Percentiles rank a stretch among this genome's conserved stretches.
Conservation (phyloP, 192 early-diverging fungal species). For the Piromyces finnis region DNA sequence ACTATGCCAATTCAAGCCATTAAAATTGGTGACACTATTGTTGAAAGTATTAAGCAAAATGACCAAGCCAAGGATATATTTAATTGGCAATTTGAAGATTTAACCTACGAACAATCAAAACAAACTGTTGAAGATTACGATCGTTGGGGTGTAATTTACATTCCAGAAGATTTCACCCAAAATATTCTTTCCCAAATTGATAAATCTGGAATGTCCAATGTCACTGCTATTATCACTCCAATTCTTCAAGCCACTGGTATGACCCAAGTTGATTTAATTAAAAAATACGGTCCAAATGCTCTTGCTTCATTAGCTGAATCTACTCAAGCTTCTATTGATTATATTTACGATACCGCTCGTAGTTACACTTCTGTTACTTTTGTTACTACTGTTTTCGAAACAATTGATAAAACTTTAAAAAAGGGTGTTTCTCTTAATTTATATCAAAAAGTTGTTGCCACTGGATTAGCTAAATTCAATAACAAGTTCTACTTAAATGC, state of each 20-base stretch:
- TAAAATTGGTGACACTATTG: not conserved
- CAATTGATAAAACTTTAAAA: not conserved
- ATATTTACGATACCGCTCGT: not conserved
- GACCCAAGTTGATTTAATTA: no score
- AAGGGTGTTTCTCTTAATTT: not conserved
- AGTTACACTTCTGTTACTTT: not conserved
- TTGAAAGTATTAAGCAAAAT: not conserved
- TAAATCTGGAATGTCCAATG: not conserved
- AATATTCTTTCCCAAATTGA: not conserved
- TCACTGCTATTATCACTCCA: not conserved
- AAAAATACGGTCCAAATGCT: no score
- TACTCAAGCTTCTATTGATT: not conserved
- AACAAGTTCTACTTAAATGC: not conserved
- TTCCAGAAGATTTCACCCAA: not conserved
- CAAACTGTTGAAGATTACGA: not conserved
- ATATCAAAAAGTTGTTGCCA: not conserved
- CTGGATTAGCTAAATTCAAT: not conserved
- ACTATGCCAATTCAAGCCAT: no score
- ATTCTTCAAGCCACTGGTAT: not conserved
- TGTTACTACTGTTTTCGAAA: not conserved
- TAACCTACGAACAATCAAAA: not conserved
- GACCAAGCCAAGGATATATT: not conserved
- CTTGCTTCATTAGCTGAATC: not conserved
- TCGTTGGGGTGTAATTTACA: not conserved
- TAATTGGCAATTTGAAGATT: not conserved